Conservation (phyloP, 441 rosid species). For the Bocquillonia castaneifolia region DNA sequence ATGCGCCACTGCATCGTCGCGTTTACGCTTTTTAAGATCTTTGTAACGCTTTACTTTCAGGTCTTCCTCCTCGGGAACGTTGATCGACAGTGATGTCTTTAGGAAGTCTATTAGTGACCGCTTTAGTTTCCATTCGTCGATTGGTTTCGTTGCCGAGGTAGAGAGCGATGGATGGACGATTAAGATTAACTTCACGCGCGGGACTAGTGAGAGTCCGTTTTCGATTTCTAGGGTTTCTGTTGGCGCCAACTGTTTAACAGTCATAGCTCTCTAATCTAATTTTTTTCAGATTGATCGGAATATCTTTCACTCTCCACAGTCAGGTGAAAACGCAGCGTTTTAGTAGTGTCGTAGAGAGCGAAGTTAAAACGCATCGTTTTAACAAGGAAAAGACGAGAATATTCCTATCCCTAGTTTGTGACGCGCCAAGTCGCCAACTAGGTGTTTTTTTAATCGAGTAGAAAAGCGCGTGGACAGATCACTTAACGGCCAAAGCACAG, state of each 20-base stretch:
- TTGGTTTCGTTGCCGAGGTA: constrained; percentile 50
- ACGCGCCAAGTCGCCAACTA: constrained; percentile 14
- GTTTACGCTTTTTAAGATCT: constrained; percentile 86
- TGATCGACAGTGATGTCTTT: constrained; percentile 47
- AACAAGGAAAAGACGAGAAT: constrained; percentile 9
- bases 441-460: too few species aligned
- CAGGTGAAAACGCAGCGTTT: background rate
- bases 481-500: background rate
- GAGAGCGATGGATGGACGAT: constrained; percentile 52
- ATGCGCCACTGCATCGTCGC: constrained; percentile 75
- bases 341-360: background rate
- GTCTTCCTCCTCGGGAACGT: constrained; percentile 64
- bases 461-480: background rate
- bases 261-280: constrained; percentile 6
- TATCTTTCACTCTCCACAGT: too few species aligned
- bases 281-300: background rate
- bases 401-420: background rate
- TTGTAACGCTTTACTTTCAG: constrained; percentile 52
- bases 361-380: too few species aligned
- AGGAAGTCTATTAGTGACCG: constrained; percentile 64
- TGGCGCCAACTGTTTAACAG: constrained; percentile 44
- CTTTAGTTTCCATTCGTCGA: constrained; percentile 92
- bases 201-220: constrained; percentile 50
- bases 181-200: constrained; percentile 68
- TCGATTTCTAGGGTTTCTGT: constrained; percentile 64